Evolutionary conservation across 768 basidiomycete species (phyloP), one percentile per base, ranked within the genome.

Genomic region (Lyophyllum shimeji): DNA sequence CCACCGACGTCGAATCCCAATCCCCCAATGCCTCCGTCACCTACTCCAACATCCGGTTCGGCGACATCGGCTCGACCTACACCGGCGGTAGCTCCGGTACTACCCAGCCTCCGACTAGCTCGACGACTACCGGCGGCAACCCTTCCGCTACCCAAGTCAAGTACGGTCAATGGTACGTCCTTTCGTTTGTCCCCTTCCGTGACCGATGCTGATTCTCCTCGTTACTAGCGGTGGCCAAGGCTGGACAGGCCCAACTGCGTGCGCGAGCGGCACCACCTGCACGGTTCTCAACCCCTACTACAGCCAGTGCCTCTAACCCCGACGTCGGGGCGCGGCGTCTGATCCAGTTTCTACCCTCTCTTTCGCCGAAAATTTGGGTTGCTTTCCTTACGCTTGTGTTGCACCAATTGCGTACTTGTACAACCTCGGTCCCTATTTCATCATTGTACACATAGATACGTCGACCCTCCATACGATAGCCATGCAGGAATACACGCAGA

Each of bases 31-130:
- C 78, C 27, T 69, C 70, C 20, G 81, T 83, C 67, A 74, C 70
- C 55, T 83, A 65, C 76, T 82, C 80, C 29, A 82, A 82, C 76
- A 83, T 82, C 73, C 75, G 71, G 65, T 78, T 76, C 64, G 81
- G 80, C 53, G 69, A 72, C 65, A 56, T 37, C 34, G 34, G 34
- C 34, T 37, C 34, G 34, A 37, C 34, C 15, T 37, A 37, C 55
- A 55, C 44, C 57, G 44, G 50, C 27, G 49, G 51, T 5, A 51
- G 54, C 46, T 23, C 24, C 11, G 33, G 51, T 21, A 48, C 56
- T 33, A 29, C 27, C 31, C 39, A 12, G 17, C 48, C 23, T 17
- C 49, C 37, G 9, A 34, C 56, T 25, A 56, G 58, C 39, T 56
- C 57, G 48, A 64, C 61, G 52, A 58, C 64, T 60, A 67, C 60